phyloP scores from a whole-genome alignment of 495 filamentous ascomycete species.

The Penicillium verhagenii region DNA sequence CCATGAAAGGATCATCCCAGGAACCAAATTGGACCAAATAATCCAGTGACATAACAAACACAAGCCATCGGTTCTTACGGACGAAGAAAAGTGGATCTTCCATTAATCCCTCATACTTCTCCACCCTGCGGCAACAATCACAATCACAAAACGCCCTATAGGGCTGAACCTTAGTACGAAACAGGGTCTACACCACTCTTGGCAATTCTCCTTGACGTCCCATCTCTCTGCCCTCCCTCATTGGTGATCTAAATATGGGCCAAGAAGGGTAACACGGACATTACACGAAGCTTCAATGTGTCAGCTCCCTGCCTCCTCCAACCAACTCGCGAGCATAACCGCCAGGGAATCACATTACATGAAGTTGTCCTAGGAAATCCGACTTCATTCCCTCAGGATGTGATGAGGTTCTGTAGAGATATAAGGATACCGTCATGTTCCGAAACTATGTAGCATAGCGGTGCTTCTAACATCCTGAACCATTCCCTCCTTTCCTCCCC shows the following conservation, averaged over 20 bases:
- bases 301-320: background rate
- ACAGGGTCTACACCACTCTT: background rate
- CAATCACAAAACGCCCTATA: constrained; percentile 7
- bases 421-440: background rate
- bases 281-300: background rate
- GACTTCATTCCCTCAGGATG: background rate
- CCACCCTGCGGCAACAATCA: constrained; percentile 1
- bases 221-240: background rate
- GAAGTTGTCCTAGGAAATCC: no score
- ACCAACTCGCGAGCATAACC: constrained; percentile 1
- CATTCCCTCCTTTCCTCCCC: background rate
- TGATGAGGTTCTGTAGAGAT: background rate
- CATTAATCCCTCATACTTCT: background rate
- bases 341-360: background rate
- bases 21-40: no score
- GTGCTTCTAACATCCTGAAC: background rate
- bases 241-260: constrained; percentile 1
- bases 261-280: background rate
- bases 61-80: background rate
- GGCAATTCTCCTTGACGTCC: background rate
- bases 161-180: constrained; percentile 7
- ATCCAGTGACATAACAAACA: background rate
- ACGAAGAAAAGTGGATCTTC: background rate
- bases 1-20: no score
- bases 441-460: background rate